Evolutionary conservation across 495 filamentous ascomycete species (phyloP).

Genomic region (Neurospora africana): DNA sequence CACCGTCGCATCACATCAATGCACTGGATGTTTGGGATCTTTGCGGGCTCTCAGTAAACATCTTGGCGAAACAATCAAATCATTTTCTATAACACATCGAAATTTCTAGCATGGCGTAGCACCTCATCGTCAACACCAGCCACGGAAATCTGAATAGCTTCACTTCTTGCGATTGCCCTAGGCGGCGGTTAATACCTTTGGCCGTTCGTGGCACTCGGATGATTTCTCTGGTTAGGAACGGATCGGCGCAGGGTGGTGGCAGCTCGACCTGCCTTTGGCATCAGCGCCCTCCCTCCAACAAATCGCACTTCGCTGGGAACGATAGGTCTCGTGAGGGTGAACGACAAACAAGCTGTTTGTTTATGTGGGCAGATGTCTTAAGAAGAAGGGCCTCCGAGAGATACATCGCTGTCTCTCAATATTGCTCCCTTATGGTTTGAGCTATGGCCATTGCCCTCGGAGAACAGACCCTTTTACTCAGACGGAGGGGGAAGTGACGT

Average conservation of each 20-base stretch:
- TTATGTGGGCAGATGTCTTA: not conserved
- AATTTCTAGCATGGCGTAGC: not conserved
- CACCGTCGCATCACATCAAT: not conserved
- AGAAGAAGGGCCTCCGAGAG: not conserved
- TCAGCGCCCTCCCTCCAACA: not conserved
- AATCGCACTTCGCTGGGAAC: not conserved
- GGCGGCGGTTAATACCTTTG: not conserved
- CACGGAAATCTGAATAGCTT: not conserved
- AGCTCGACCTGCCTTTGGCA: not conserved
- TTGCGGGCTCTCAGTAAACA: not conserved
- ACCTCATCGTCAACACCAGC: not conserved
- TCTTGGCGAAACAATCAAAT: not conserved
- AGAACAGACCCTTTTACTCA: not conserved
- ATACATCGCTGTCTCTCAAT: not conserved
- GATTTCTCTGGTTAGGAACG: not conserved
- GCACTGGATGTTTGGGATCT: not conserved
- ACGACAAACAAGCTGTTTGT: not conserved
- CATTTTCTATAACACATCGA: not conserved
- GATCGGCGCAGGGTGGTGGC: not conserved
- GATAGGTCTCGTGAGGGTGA: not conserved
- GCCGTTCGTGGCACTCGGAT: not conserved
- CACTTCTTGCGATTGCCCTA: not conserved
- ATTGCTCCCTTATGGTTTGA: not conserved
- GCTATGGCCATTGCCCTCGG: not conserved
- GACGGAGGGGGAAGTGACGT: not conserved